Conservation (phyloP, 495 filamentous ascomycete genomes). For the Aspergillus conjunctus region DNA sequence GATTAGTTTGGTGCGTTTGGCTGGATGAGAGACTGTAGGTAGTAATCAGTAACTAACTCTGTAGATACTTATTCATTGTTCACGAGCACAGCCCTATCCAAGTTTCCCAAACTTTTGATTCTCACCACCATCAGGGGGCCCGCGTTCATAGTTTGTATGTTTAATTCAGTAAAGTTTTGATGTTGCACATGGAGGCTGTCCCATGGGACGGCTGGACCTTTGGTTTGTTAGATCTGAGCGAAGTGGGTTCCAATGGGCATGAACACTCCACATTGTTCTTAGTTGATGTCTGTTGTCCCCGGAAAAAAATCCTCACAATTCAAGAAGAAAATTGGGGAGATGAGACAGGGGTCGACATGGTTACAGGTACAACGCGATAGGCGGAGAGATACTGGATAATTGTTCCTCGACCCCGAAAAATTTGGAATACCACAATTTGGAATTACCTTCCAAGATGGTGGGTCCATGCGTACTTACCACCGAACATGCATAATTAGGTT, state of each 20-base stretch:
- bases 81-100: too few species aligned
- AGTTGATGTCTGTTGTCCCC: background rate
- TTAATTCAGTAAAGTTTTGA: too few species aligned
- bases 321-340: background rate
- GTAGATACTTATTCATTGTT: too few species aligned
- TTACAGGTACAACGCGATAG: background rate
- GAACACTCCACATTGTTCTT: background rate
- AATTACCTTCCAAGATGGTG: conserved; percentile 1
- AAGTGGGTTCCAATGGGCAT: background rate
- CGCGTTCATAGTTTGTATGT: too few species aligned
- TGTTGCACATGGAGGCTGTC: background rate
- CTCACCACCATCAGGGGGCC: too few species aligned
- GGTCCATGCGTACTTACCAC: background rate
- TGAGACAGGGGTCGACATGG: too few species aligned
- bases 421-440: conserved; percentile 9
- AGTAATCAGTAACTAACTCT: too few species aligned
- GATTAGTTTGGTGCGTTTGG: too few species aligned
- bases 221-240: background rate
- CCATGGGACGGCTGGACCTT: background rate
- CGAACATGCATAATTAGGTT: conserved; percentile 4
- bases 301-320: background rate
- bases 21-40: too few species aligned
- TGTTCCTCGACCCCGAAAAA: background rate
- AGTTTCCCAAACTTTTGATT: too few species aligned
- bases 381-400: background rate